Evolutionary conservation across 805 yeast genomes (phyloP).

Genomic region (Komagataella mondaviorum): DNA sequence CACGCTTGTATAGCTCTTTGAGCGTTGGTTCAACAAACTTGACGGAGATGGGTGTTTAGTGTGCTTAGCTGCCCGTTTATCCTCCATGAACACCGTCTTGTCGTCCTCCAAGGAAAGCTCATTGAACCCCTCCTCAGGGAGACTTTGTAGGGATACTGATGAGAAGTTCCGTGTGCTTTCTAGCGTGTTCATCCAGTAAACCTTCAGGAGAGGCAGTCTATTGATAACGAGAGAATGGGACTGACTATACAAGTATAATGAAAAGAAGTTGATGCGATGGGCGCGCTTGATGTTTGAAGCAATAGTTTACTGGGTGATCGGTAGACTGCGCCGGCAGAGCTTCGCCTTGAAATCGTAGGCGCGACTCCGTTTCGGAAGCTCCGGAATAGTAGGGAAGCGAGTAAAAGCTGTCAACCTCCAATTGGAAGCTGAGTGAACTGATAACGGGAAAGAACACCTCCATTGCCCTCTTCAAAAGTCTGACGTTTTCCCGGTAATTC

Average conservation of each 20-base stretch:
- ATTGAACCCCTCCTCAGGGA: slow-evolving; percentile 25
- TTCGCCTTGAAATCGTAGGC: neutral
- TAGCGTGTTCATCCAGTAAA: neutral
- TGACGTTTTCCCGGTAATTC: too few relatives aligned
- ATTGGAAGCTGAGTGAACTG: too few relatives aligned
- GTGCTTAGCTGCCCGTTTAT: slow-evolving; percentile 25
- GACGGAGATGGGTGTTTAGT: slow-evolving; percentile 1
- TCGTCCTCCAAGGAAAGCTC: slow-evolving; percentile 12
- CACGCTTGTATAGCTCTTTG: neutral
- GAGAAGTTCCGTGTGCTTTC: neutral
- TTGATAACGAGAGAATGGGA: neutral
- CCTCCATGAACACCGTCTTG: slow-evolving; percentile 17
- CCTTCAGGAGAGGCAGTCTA: neutral
- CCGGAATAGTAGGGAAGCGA: too few relatives aligned
- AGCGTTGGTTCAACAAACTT: neutral
- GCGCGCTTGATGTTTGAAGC: neutral
- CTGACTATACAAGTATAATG: neutral
- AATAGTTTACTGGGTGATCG: neutral
- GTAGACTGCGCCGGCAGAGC: neutral
- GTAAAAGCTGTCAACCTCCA: too few relatives aligned
- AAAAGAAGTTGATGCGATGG: neutral
- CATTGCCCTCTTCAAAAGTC: too few relatives aligned
- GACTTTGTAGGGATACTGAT: slow-evolving; percentile 20
- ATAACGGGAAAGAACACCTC: too few relatives aligned
- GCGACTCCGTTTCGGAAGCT: neutral